Conservation (phyloP, 805 yeast genomes). For the Kodamaea neixiangensis region DNA sequence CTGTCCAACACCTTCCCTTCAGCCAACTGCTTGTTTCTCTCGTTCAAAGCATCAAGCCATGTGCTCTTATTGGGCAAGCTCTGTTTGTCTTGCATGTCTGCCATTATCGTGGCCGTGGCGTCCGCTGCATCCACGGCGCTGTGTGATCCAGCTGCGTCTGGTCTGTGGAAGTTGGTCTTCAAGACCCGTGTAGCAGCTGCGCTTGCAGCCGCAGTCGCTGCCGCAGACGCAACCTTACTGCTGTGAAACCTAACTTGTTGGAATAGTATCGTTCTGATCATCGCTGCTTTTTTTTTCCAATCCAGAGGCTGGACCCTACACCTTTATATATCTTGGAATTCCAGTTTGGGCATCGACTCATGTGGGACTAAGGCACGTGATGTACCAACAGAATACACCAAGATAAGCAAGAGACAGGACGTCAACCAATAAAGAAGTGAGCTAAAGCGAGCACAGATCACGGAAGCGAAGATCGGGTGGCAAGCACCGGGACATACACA, state of each 20-base stretch:
- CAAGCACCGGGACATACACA: neutral
- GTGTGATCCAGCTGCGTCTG: constrained; percentile 42
- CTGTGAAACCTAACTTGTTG: neutral
- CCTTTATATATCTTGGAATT: neutral
- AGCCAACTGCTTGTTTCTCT: constrained; percentile 65
- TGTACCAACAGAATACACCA: neutral
- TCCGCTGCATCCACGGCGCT: constrained; percentile 68
- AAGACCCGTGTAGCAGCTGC: neutral
- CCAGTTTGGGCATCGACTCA: neutral
- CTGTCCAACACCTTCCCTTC: constrained; percentile 76
- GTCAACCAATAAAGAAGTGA: neutral
- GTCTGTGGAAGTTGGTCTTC: constrained; percentile 25
- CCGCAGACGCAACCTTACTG: constrained; percentile 1
- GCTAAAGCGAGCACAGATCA: neutral
- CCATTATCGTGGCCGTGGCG: constrained; percentile 68
- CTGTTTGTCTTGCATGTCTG: constrained; percentile 59
- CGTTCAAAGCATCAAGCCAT: constrained; percentile 84
- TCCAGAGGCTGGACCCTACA: neutral
- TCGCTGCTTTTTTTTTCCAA: neutral
- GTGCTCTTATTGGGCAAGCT: constrained; percentile 55
- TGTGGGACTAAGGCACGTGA: neutral
- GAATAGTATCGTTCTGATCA: neutral
- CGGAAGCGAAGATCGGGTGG: neutral
- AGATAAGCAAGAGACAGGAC: neutral
- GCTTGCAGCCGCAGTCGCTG: neutral